These are phyloP conservation scores for Aspergillus sp. DNA, from an alignment of 2,329 filamentous ascomycete genomes.

Conservation along the genomic window DNA sequence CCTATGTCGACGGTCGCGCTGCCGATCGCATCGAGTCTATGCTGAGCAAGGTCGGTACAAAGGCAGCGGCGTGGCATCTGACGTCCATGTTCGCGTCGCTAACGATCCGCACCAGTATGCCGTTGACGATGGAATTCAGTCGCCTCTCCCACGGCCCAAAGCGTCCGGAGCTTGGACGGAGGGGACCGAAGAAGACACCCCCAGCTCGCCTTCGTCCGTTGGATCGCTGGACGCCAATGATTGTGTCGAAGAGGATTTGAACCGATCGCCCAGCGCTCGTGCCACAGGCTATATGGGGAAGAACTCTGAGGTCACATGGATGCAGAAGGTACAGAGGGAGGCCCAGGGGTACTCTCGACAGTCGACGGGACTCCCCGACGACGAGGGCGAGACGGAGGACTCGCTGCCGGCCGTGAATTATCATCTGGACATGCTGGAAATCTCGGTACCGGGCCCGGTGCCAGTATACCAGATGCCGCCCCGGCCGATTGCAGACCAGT, in stretches of 20 bases:
- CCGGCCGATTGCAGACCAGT: constrained; percentile 29
- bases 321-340: neutral
- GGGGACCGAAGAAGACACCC: neutral
- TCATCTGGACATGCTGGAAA: neutral
- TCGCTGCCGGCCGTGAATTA: neutral
- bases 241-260: neutral
- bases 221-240: neutral
- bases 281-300: neutral
- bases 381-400: neutral
- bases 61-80: too few relatives aligned
- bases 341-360: neutral
- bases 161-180: neutral
- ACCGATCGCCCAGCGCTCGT: neutral
- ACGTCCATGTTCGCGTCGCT: too few relatives aligned
- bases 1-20: neutral
- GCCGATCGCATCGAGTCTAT: neutral
- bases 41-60: neutral
- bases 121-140: too few relatives aligned
- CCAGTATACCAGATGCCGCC: constrained; percentile 3
- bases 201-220: neutral
- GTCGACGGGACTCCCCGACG: neutral
- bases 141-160: too few relatives aligned
- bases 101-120: too few relatives aligned
- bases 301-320: neutral
- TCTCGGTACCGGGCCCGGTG: neutral